Base-by-base conservation (phyloP, 108 stramenopile genomes). In the Seminavis robusta region DNA sequence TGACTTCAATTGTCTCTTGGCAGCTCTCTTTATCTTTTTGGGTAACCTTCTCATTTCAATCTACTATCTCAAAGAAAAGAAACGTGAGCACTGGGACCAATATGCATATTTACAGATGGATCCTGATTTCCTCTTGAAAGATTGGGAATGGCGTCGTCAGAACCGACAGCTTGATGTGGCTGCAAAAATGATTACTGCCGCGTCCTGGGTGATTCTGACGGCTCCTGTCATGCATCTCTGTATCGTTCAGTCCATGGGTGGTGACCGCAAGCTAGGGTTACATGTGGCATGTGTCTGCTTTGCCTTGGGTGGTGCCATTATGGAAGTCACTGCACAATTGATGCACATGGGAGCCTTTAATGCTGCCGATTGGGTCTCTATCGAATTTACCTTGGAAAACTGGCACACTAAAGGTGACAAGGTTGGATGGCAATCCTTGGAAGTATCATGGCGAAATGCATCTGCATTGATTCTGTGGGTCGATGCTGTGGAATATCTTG, bases 381-480 rank as follows among this genome's bases (percentile, higher is more conserved):
- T 49, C 20, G 64, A 75, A 32, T 91, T 86, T 63, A 85, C 87
- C 53, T 46, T 91, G 26, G 57, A 69, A 36, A 64, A 71, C 45
- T 91, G 89, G 89, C 55, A 59, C 3, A 54, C 23, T 5, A 25
- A 24, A 10, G 38, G 17, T 15, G 83, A 84, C 55, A 46, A 77
- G 1, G 58, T 73, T 25, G 89, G 89, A 29, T 91, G 89, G 85
- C 56, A 81, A 36, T 53, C 70, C 0, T 45, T 91, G 63, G 89
- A 91, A 70, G 69, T 87, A 44, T 71, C 75, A 32, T 65, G 74
- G 32, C 2, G 39, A 50, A 57, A 77, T 76, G 51, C 80, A 77
- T 6, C 51, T 44, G 54, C 69, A n/a, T 39, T 74, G 44, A 42
- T 69, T 32, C 30, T 30, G 20, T 46, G 44, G 26, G 58, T 77